phyloP scores from a whole-genome alignment of 1,139 yeast genomes.

The Hyphopichia fennica region DNA sequence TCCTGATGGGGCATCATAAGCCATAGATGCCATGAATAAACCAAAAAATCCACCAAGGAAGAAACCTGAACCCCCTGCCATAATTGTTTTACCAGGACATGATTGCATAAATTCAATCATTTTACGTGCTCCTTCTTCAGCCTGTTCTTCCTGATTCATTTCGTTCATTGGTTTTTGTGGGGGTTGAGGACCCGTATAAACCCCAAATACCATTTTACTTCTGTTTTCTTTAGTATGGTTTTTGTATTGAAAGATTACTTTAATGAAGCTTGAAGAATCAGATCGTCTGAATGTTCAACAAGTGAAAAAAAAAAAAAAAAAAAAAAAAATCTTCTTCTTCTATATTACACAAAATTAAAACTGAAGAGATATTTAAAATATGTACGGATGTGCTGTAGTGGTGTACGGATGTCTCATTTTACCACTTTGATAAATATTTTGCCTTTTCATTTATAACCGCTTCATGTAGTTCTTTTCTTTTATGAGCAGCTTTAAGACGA shows the following conservation, averaged over 20 bases:
- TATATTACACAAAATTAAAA: too few species aligned
- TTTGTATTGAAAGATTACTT: too few species aligned
- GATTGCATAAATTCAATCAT: conserved; percentile 86
- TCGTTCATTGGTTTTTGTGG: conserved; percentile 52
- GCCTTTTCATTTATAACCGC: conserved; percentile 10
- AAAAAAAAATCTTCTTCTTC: not conserved
- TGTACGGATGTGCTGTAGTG: not conserved
- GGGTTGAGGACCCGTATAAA: conserved; percentile 20
- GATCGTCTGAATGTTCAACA: not conserved
- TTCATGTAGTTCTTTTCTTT: conserved; percentile 9
- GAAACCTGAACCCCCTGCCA: conserved; percentile 94
- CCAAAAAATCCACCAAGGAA: conserved; percentile 96
- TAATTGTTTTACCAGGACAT: conserved; percentile 90
- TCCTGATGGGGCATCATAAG: conserved; percentile 79
- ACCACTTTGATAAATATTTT: conserved; percentile 8
- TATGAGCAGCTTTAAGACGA: conserved; percentile 8
- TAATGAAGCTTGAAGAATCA: too few species aligned
- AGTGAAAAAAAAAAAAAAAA: not conserved
- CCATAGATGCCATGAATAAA: conserved; percentile 92
- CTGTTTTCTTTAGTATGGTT: too few species aligned
- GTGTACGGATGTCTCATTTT: too few species aligned
- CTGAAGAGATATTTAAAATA: not conserved
- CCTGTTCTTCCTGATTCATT: conserved; percentile 91
- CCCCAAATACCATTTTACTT: conserved; percentile 12
- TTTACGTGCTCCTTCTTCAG: conserved; percentile 84